Percentiles rank a stretch among this genome's conserved stretches.
Conservation (phyloP, 805 yeast genomes). For the Sugiyamaella boreocaroliniensis region DNA sequence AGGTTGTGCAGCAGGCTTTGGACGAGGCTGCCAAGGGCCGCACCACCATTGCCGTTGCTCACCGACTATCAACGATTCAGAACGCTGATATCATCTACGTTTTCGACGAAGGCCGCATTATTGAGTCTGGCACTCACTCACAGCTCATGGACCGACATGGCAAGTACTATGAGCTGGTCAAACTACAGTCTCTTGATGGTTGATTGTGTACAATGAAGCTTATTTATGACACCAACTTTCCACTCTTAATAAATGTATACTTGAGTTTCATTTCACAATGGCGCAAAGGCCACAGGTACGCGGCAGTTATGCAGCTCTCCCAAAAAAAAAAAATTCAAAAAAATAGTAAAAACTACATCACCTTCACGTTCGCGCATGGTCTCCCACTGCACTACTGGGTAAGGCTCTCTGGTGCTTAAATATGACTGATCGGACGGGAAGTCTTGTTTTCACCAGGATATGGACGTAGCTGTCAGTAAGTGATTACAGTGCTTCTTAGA, state of each 20-base stretch:
- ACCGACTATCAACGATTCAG: constrained; percentile 64
- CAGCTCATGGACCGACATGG: constrained; percentile 38
- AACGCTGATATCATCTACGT: constrained; percentile 57
- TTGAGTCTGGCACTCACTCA: constrained; percentile 51
- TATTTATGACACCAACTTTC: not conserved
- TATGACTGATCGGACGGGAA: not conserved
- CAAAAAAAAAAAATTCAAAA: no score
- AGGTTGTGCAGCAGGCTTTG: constrained; percentile 67
- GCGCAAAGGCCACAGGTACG: not conserved
- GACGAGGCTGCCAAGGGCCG: constrained; percentile 60
- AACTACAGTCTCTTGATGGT: constrained; percentile 32
- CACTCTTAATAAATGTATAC: not conserved
- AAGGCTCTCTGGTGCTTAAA: not conserved
- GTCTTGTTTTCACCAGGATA: not conserved
- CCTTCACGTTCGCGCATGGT: not conserved
- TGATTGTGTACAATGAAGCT: not conserved
- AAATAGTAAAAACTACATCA: not conserved
- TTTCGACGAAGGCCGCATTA: constrained; percentile 53
- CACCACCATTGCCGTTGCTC: constrained; percentile 82
- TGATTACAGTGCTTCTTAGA: not conserved
- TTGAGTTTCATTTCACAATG: not conserved
- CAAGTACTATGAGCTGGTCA: constrained; percentile 36
- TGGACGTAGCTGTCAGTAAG: not conserved
- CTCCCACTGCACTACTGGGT: not conserved
- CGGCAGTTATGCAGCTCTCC: not conserved